Evolutionary conservation across 768 basidiomycete genomes (phyloP).

Genomic region (Trametopsis cervina): DNA sequence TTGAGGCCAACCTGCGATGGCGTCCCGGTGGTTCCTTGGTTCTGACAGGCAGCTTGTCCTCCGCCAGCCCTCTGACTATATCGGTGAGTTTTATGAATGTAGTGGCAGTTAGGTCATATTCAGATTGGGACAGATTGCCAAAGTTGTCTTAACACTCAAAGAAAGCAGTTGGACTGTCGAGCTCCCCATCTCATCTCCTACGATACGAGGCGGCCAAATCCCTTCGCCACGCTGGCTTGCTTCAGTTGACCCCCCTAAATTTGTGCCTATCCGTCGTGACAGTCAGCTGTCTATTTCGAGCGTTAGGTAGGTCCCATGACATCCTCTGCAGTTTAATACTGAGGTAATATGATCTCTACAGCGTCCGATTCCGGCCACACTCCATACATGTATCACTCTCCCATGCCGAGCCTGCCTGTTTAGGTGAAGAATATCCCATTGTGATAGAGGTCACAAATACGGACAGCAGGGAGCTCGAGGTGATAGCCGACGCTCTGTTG

Average conservation of each 20-base stretch:
- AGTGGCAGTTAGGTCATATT: too few species aligned
- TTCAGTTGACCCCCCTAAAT: conserved; percentile 44
- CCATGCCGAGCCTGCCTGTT: conserved; percentile 63
- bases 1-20: conserved; percentile 52
- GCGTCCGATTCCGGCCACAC: conserved; percentile 61
- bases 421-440: conserved; percentile 80
- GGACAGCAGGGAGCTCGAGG: conserved; percentile 63
- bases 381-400: conserved; percentile 44
- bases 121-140: conserved; percentile 26
- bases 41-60: conserved; percentile 52
- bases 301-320: conserved; percentile 17
- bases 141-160: conserved; percentile 44
- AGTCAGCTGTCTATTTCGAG: conserved; percentile 43
- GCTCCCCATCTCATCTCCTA: conserved; percentile 40
- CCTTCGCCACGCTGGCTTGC: conserved; percentile 46
- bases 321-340: conserved; percentile 8
- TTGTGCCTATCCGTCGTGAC: conserved; percentile 44
- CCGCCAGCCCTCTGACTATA: conserved; percentile 41
- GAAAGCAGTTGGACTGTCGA: conserved; percentile 65
- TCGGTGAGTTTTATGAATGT: conserved; percentile 51
- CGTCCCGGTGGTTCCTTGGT: conserved; percentile 42
- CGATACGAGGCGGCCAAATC: conserved; percentile 26
- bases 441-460: conserved; percentile 59
- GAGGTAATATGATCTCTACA: conserved; percentile 19
- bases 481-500: conserved; percentile 67